Percentiles rank a stretch among this genome's conserved stretches.
Conservation (phyloP, 108 stramenopile species). For the Nannochloropsis oceanica region DNA sequence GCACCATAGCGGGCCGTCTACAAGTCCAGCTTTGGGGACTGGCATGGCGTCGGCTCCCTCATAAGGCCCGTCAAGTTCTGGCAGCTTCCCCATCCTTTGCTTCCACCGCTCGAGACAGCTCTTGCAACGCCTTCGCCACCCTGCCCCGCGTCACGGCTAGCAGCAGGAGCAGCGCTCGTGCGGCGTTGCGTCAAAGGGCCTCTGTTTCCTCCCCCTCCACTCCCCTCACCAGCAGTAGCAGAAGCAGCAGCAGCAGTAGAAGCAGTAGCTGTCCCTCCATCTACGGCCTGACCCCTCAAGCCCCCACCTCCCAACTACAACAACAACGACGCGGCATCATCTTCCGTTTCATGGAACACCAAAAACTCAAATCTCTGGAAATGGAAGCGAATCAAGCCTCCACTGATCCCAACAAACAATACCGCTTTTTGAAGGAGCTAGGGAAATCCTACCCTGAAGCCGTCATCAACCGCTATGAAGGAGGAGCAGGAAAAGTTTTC, state of each 20-base stretch:
- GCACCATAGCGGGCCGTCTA: background rate
- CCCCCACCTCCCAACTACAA: too few relatives aligned
- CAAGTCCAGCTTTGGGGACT: background rate
- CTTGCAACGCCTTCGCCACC: background rate
- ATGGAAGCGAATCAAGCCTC: constrained; percentile 1
- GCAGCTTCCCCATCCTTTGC: background rate
- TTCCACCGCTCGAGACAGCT: background rate
- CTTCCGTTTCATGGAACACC: background rate
- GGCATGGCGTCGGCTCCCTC: background rate
- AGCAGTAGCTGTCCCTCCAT: background rate
- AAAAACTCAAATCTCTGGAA: constrained; percentile 1
- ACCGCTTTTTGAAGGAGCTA: constrained; percentile 8
- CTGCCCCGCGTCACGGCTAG: background rate
- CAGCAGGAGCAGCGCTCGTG: background rate
- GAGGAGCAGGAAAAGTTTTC: background rate
- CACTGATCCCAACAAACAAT: background rate
- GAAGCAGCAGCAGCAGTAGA: background rate
- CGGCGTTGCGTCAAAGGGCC: background rate
- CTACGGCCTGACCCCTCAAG: background rate
- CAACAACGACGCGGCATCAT: background rate
- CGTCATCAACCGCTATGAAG: constrained; percentile 7
- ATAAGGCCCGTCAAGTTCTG: background rate
- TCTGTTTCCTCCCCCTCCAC: background rate
- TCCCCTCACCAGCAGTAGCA: background rate
- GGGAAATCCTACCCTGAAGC: constrained; percentile 1